These are phyloP conservation scores for Neocucurbitaria cava DNA, from an alignment of 2,329 filamentous ascomycete species.

Conservation along the genomic window DNA sequence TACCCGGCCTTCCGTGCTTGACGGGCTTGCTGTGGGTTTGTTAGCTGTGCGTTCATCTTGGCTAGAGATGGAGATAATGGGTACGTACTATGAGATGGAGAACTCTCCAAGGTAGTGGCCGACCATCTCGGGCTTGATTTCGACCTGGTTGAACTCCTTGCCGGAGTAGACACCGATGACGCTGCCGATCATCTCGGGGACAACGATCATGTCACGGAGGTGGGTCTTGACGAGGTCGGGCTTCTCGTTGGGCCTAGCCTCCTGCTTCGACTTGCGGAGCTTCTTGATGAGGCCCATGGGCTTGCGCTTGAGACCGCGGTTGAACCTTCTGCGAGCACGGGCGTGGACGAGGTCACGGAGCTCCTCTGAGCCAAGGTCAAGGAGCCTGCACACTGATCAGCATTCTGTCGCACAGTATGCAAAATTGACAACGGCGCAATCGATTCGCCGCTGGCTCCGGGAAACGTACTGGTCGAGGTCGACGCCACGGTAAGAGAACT, in stretches of 20 bases:
- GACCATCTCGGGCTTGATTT: constrained; percentile 99
- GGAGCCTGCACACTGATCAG: constrained; percentile 70
- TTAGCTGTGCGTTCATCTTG: constrained; percentile 47
- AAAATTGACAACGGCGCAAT: not conserved
- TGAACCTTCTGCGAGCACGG: constrained; percentile 97
- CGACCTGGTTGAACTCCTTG: constrained; percentile 99
- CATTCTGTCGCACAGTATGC: constrained; percentile 8
- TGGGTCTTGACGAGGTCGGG: constrained; percentile 99
- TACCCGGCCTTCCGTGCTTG: constrained; percentile 99
- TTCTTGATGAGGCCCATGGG: constrained; percentile 99
- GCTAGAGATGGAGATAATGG: not conserved
- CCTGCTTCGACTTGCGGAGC: constrained; percentile 83
- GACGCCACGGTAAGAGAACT: constrained; percentile 99
- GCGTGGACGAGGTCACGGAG: constrained; percentile 99
- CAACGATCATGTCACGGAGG: constrained; percentile 99
- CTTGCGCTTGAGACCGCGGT: constrained; percentile 99
- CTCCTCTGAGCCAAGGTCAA: constrained; percentile 98
- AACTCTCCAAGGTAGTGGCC: constrained; percentile 99
- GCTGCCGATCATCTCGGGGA: constrained; percentile 99
- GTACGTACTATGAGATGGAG: constrained; percentile 97
- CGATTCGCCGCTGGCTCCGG: constrained; percentile 6
- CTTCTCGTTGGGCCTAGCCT: constrained; percentile 88
- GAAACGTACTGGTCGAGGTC: constrained; percentile 95
- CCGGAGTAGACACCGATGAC: constrained; percentile 99
- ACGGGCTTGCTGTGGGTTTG: constrained; percentile 81